Evolutionary conservation across 495 filamentous ascomycete genomes (phyloP), one percentile per base, ranked within the genome.

Genomic region (Xanthoparmelia taractica): DNA sequence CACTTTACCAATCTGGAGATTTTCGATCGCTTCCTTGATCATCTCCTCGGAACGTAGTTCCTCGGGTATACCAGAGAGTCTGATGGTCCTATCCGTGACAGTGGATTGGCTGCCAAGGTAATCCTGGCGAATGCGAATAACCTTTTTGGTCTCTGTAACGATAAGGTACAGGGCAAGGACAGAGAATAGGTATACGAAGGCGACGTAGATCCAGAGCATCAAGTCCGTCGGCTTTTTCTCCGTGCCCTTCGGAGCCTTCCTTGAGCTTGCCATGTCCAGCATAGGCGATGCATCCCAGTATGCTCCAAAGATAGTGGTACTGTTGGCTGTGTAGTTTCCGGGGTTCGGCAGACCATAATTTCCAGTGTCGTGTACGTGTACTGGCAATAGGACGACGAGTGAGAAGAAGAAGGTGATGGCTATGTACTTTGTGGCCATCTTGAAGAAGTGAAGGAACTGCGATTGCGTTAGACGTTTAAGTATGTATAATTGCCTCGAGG

Each of bases 51-150:
- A 88, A 59, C 85, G 81, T 60, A 97, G 74, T 15, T 95, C 88
- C 8, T 71, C 72, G 0, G 95, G 95, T 38, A 99, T 92, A 3
- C 92, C 92, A 2, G 94, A 93, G 13, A 99, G 75, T 6, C 89
- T 86, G 70, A 99, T 89, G 0, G 95, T 99, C 41, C 92, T 86
- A 74, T 97, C 92, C 3, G 95, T 97, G 43, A 96, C 84, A 27
- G 93, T 97, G 12, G 89, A 92, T 72, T 97, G 92, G 37, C 85
- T 89, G 2, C 93, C 94, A 27, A 99, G 83, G 71, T 97, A 97
- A 50, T 90, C 85, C 71, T 99, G 95, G 27, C 95, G 82, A 34
- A 91, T 80, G 50, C 85, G 81, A 63, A 97, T 93, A 33, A 99
- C 85, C 60, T 84, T 87, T 63, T 85, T 80, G 1, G 95, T 97